These are phyloP conservation scores for Monosporascus sp. DNA, from an alignment of 2,329 filamentous ascomycete genomes.

Conservation along the genomic window DNA sequence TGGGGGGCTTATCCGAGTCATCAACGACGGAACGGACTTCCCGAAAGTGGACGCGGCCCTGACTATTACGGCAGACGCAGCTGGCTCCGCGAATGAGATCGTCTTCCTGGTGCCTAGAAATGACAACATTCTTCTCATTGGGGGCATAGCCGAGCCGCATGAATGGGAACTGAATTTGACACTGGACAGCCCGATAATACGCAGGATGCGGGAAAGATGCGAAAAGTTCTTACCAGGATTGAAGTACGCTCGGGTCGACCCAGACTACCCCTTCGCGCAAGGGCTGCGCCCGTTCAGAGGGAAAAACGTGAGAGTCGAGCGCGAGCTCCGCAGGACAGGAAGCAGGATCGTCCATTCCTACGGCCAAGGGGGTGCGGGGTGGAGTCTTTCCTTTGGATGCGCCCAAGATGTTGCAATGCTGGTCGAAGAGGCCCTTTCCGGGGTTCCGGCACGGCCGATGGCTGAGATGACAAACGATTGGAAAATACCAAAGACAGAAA, in stretches of 20 bases:
- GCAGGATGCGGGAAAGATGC: constrained; percentile 37
- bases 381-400: constrained; percentile 36
- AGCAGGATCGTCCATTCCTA: constrained; percentile 39
- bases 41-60: constrained; percentile 35
- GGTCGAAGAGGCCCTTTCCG: constrained; percentile 30
- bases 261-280: constrained; percentile 37
- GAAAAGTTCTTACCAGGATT: constrained; percentile 36
- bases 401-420: constrained; percentile 30
- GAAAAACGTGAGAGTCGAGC: constrained; percentile 37
- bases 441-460: constrained; percentile 24
- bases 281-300: constrained; percentile 36
- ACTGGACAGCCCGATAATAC: constrained; percentile 32
- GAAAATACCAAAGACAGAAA: constrained; percentile 15
- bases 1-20: constrained; percentile 38
- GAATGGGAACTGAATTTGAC: constrained; percentile 33
- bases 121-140: constrained; percentile 38
- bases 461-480: constrained; percentile 14
- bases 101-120: constrained; percentile 40
- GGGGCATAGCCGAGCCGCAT: constrained; percentile 32
- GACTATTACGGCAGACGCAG: constrained; percentile 35
- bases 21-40: constrained; percentile 39
- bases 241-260: constrained; percentile 34
- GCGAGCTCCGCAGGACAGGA: constrained; percentile 29
- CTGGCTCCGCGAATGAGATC: constrained; percentile 31
- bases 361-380: constrained; percentile 40